Evolutionary conservation across 1,284 basidiomycete species (phyloP), one percentile per base, ranked within the genome.

Genomic region (Irpex sp.): DNA sequence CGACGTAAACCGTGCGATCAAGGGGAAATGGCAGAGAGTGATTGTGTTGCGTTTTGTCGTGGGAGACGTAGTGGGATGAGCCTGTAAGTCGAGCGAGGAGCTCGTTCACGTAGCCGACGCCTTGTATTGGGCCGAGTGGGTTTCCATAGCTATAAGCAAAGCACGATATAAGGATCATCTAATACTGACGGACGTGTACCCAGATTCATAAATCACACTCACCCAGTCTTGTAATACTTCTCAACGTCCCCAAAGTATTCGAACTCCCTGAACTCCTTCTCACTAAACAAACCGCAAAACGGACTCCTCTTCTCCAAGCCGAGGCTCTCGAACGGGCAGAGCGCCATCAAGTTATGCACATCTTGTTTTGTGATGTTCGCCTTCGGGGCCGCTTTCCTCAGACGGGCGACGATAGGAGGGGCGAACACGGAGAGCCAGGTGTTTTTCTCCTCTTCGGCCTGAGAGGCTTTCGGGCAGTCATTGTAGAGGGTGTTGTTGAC

Each of bases 51-150:
- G 92, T 55, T 63, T 79, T 71, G 74, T 94, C 92, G 26, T 71
- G 71, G 5, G 90, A 0, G 83, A 82, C 33, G 73, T 72, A 33
- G 31, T 33, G 31, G 1, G 31, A 33, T 6, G 31, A 33, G 15
- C 80, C 80, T 0, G 85, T 89, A 31, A 94, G 79, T 13, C 93
- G 85, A 0, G 92, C 89, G 15, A 95, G 76, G 37, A 95, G 84
- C 74, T 94, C 93, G 71, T 93, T 94, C 66, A 92, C 78, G 72
- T 90, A 95, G 1, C 93, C 93, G 2, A 93, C 88, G 55, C 90
- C 90, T 73, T 90, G 90, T 1, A 92, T 83, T 1, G 79, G 85
- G 1, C 91, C 92, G 0, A 91, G 78, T 1, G 74, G 66, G 65
- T 86, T 82, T 4, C 90, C 90, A 65, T 90, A 85, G 19, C 88